Evolutionary conservation across 257 asterid genomes (phyloP).

Genomic region (Echites panduratus): DNA sequence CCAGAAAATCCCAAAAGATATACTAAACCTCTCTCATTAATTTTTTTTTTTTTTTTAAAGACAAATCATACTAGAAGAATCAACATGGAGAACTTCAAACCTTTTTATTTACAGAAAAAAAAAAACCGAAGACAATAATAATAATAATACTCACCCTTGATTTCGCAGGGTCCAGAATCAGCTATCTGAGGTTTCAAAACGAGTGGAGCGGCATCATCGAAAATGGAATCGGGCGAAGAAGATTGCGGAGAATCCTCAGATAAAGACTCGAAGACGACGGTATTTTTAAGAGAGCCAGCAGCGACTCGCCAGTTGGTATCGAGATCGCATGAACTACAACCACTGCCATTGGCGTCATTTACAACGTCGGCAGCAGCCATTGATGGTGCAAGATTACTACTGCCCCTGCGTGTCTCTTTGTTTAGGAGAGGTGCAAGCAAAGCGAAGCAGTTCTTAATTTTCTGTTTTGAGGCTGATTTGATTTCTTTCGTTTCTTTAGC

Average conservation of each 20-base stretch:
- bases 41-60: too few species aligned
- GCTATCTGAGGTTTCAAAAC: constrained; percentile 39
- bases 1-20: too few species aligned
- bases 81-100: not conserved
- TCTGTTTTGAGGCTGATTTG: too few species aligned
- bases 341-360: not conserved
- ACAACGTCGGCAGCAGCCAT: not conserved
- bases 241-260: constrained; percentile 8
- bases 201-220: constrained; percentile 35
- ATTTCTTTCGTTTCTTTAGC: too few species aligned
- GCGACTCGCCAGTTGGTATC: constrained; percentile 57
- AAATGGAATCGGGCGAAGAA: constrained; percentile 23
- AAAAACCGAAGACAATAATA: too few species aligned
- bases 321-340: constrained; percentile 39
- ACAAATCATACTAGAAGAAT: not conserved
- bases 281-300: constrained; percentile 46
- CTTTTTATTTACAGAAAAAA: not conserved
- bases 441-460: too few species aligned
- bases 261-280: constrained; percentile 60
- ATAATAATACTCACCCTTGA: constrained; percentile 54
- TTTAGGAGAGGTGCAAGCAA: too few species aligned
- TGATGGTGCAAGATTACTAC: not conserved
- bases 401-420: not conserved
- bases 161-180: constrained; percentile 69
- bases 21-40: too few species aligned